Base-by-base conservation (phyloP, 2,329 filamentous ascomycete genomes). In the Cytospora piceicola region DNA sequence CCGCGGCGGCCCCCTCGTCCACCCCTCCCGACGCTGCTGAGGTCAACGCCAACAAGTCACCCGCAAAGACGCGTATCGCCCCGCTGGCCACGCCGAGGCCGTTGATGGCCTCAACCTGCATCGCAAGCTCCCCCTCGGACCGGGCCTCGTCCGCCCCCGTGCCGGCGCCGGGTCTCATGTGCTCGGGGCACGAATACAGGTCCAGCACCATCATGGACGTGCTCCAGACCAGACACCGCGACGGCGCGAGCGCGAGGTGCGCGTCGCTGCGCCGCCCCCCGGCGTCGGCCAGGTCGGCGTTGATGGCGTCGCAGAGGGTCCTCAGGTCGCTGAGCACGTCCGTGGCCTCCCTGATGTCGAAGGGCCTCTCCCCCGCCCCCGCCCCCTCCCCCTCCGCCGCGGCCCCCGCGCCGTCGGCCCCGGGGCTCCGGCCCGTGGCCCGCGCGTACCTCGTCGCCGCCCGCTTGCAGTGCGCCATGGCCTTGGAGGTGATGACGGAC, bases 141-240 rank as follows among this genome's bases (percentile, higher is more conserved):
- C 79, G 77, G 64, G 80, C 74, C 64, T 78, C 77, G 14, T 73
- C 68, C 68, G 74, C 75, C 53, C 74, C 54, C 9, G 61, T 53
- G n/a, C 51, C 60, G 1, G 69, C 71, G 12, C 71, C 70, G 29
- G 67, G 61, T 32, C 66, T 64, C 64, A 71, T 70, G 60, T 70
- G 68, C 30, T 72, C 73, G 2, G 71, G 75, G 65, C 75, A 76
- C 61, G 72, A 75, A 71, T 77, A 80, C 70, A 72, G 74, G 72
- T 75, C 78, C 73, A 73, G 77, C 64, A 75, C 75, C 29, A 74
- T 67, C 46, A 74, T 63, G 1, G 68, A 52, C 17, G 68, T 64
- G 39, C 72, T 73, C 56, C 69, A 54, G 11, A 69, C 49, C 2
- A 73, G 67, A 56, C 66, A 69, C 54, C 68, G 67, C 3, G 73